Evolutionary conservation across 192 early-diverging fungal species (phyloP), one percentile per base, ranked within the genome.

Genomic region (Mortierella hygrophila): DNA sequence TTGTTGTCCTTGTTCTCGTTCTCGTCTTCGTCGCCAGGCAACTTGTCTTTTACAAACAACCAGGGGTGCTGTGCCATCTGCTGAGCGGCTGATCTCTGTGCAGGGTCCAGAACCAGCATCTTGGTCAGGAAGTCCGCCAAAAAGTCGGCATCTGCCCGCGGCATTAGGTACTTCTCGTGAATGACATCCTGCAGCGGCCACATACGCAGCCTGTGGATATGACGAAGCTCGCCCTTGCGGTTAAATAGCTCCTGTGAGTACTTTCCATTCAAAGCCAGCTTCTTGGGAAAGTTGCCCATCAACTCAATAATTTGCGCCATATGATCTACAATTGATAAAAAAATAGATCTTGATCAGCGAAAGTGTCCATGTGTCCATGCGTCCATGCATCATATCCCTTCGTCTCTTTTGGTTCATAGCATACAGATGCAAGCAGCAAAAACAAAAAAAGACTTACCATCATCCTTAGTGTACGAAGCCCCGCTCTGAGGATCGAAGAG

Each of bases 231-330:
- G 37, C 97, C 97, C 79, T 94, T 93, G 46, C 96, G 93, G 83
- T 97, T 98, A 84, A 99, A 99, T 70, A 97, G 90, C 78, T 97
- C 96, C 46, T 86, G 88, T 37, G 94, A 95, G 84, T 95, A 97
- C 87, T 96, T 96, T 37, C 98, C 98, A 8, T 91, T 93, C 52
- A 96, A 90, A 2, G 97, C 94, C 82, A 99, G 90, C 57, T 92
- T 90, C 80, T 93, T 95, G 1, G 96, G 95, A 89, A 98, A 95
- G 26, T 91, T 92, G 41, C 97, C 98, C 37, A 99, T 83, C 32
- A 98, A 93, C 87, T 99, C 98, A n/a, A 97, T 94, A 63, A 99
- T 99, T 89, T 98, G 98, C 0, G 98, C 98, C 74, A 99, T 91
- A 83, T 99, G 98, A 88, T 99, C 98, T 97, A 68, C n/a, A 52